Evolutionary conservation across 805 yeast species (phyloP), one percentile per base, ranked within the genome.

Genomic region (Candida namnaoensis): DNA sequence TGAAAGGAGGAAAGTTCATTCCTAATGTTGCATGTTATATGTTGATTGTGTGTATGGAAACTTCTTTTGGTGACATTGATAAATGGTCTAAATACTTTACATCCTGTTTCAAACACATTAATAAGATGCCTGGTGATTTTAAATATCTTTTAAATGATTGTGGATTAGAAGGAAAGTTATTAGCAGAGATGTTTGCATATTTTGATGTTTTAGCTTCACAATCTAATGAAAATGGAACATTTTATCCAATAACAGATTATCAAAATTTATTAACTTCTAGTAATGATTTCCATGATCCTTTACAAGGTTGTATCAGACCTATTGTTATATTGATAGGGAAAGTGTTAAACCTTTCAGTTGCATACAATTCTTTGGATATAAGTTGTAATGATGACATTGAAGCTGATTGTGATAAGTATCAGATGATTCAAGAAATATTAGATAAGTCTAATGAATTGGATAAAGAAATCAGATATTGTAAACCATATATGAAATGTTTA

Each of bases 401-500:
- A 47, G 19, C 19, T 7, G 45, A 44, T n/a, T 48, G 46, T 41
- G 52, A 57, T 36, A 44, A 48, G 32, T 40, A 46, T 34, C 43
- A 41, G 5, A 30, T 44, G 25, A 43, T 51, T 7, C 40, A 49
- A 24, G 50, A 47, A 32, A 40, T 52, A 43, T 34, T 49, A 11
- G 48, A 40, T 11, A 46, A 41, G 43, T 51, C 52, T 4, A 48
- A 55, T 60, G 67, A 49, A 2, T 42, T 78, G 34, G 81, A 76
- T 39, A 32, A 35, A 5, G 64, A 60, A 41, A 66, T 76, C 35
- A 68, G 70, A 41, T 46, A 50, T 8, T 64, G 73, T n/a, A 65
- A 61, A 46, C 84, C 85, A 0, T 71, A 71, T 36, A 53, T 63
- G 23, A 48, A 52, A 9, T 68, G 71, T 38, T 52, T 76, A 34